Evolutionary conservation across 2,329 filamentous ascomycete genomes (phyloP), one percentile per base, ranked within the genome.

Genomic region (Colletotrichum lindemuthianum): DNA sequence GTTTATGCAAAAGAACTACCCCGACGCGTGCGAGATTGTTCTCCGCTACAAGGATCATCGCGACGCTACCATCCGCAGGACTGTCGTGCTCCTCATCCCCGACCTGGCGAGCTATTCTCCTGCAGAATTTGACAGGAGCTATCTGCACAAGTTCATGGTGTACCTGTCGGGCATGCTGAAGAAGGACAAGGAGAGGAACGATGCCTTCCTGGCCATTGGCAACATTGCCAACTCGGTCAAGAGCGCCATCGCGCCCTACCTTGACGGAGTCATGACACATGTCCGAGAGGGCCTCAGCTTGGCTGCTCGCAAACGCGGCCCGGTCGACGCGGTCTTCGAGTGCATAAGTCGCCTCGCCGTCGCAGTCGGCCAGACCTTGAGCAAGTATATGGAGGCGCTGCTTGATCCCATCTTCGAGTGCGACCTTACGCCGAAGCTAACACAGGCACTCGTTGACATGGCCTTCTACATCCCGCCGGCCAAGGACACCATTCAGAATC

Each of bases 1-100:
- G 95, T 99, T 97, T 77, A 98, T 99, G 96, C 93, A 97, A 72
- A 92, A 94, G 43, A 89, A 94, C 74, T 99, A 98, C 77, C 88
- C 90, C 63, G 92, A 97, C 70, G 90, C 93, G 10, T 98, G 95
- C 75, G 96, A 99, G 67, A 94, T 96, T 68, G 92, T 97, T 40
- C 89, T 95, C 69, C 91, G 92, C 67, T 92, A 97, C 76, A 97
- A 97, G 76, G 96, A 99, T 70, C 93, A 98, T 71, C 88, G 92
- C 58, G 96, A 99, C 70, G 82, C 88, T 4, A 91, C 93, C 40
- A 96, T 98, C 70, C 87, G 95, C 59, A 91, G 92, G 71, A 96
- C 97, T 7, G 91, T 98, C 37, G 92, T 98, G 41, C 86, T 92
- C 58, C 89, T 97, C 60, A 97, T 99, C 57, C 96, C 96, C 0